Percentiles rank a stretch among this genome's conserved stretches.
These are phyloP conservation scores for Malbranchea zuffiana DNA, from an alignment of 2,329 filamentous ascomycete genomes.

Conservation along the genomic window DNA sequence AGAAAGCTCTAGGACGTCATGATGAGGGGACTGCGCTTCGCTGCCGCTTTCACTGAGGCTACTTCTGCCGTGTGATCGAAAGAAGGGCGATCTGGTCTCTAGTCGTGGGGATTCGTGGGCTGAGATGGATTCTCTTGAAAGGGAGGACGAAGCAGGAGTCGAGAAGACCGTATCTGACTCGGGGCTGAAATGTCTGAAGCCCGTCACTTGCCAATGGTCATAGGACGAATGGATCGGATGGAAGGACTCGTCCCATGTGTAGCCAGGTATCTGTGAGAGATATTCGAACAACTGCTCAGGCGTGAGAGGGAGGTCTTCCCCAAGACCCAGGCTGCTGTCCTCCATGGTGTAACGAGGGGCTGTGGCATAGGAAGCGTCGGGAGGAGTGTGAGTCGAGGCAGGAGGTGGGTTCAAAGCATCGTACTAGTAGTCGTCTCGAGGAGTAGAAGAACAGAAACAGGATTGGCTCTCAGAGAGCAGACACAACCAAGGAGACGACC, in stretches of 20 bases:
- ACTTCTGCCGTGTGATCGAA: slow-evolving; percentile 38
- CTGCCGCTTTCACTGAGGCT: slow-evolving; percentile 43
- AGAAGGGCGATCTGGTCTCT: slow-evolving; percentile 30
- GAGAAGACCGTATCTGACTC: slow-evolving; percentile 28
- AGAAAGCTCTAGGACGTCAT: slow-evolving; percentile 30
- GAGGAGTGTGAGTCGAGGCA: too few species aligned
- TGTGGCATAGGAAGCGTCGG: too few species aligned
- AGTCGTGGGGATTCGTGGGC: slow-evolving; percentile 34
- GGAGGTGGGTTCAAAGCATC: too few species aligned
- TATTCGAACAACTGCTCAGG: slow-evolving; percentile 61
- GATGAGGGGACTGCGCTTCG: slow-evolving; percentile 31
- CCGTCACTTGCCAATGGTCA: slow-evolving; percentile 75
- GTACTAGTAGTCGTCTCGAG: too few species aligned
- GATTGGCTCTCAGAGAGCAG: too few species aligned
- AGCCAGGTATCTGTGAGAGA: slow-evolving; percentile 60
- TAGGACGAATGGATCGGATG: slow-evolving; percentile 52
- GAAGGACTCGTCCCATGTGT: slow-evolving; percentile 60
- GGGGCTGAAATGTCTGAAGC: slow-evolving; percentile 44
- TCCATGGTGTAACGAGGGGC: too few species aligned
- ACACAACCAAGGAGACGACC: too few species aligned
- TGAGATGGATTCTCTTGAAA: slow-evolving; percentile 35
- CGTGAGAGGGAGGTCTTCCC: slow-evolving; percentile 42
- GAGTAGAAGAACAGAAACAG: too few species aligned
- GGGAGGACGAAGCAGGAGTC: slow-evolving; percentile 28
- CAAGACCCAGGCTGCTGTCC: slow-evolving; percentile 27